phyloP scores from a whole-genome alignment of 1,284 basidiomycete genomes.

The Kwoniella shivajii region DNA sequence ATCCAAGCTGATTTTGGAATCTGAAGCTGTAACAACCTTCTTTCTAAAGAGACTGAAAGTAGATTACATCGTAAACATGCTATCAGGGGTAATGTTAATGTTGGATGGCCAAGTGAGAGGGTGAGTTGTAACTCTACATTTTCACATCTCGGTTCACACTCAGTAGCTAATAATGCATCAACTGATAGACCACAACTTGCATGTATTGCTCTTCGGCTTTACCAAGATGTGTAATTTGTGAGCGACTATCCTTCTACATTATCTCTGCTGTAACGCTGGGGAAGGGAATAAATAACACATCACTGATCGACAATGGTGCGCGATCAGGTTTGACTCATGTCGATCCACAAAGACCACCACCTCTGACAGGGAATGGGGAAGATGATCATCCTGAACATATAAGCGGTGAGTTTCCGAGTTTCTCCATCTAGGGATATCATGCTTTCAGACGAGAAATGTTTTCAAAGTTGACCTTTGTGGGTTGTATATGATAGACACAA shows the following conservation, averaged over 20 bases:
- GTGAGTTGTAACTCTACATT: constrained; percentile 20
- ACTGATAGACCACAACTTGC: constrained; percentile 40
- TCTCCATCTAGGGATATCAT: not conserved
- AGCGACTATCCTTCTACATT: constrained; percentile 17
- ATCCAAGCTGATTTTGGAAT: too few species aligned
- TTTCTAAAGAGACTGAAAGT: constrained; percentile 32
- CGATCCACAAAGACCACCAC: constrained; percentile 25
- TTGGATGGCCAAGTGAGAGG: constrained; percentile 40
- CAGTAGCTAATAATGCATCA: not conserved
- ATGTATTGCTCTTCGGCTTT: constrained; percentile 44
- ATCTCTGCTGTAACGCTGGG: not conserved
- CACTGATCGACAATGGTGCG: not conserved
- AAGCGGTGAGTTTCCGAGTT: constrained; percentile 8
- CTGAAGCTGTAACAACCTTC: constrained; percentile 38
- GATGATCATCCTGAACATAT: constrained; percentile 19
- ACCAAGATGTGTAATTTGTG: constrained; percentile 50
- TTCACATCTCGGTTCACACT: not conserved
- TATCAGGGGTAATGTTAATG: constrained; percentile 34
- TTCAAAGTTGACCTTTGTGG: not conserved
- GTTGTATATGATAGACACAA: constrained; percentile 26
- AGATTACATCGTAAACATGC: constrained; percentile 43
- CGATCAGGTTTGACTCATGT: constrained; percentile 39
- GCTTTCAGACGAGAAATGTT: not conserved
- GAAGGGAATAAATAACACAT: not conserved
- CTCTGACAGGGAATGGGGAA: constrained; percentile 7